These are phyloP conservation scores for Penicillium digitatum DNA, from an alignment of 2,329 filamentous ascomycete species.

Conservation along the genomic window DNA sequence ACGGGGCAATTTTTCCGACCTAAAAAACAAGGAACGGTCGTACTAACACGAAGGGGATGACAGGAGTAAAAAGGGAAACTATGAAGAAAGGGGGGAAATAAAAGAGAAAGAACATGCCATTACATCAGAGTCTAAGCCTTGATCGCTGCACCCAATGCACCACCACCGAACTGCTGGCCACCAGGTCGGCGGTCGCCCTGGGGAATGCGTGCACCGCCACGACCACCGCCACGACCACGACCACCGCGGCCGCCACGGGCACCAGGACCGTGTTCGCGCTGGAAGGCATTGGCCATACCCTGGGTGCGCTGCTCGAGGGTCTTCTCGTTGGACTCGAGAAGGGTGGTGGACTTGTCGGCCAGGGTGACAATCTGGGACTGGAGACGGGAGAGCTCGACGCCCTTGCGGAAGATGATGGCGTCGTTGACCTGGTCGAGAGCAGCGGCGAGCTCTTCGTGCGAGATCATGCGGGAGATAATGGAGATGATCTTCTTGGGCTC, in stretches of 20 bases:
- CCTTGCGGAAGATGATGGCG: slow-evolving; percentile 98
- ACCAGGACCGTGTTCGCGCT: slow-evolving; percentile 78
- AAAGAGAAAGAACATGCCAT: slow-evolving; percentile 32
- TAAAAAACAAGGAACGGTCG: slow-evolving; percentile 12
- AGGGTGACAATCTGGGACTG: slow-evolving; percentile 92
- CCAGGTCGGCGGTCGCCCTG: slow-evolving; percentile 45
- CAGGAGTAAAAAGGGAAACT: slow-evolving; percentile 21
- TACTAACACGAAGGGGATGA: slow-evolving; percentile 14
- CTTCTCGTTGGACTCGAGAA: slow-evolving; percentile 96
- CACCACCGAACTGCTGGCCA: slow-evolving; percentile 49
- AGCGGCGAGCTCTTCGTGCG: slow-evolving; percentile 93
- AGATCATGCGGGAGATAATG: slow-evolving; percentile 98
- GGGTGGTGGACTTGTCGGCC: slow-evolving; percentile 89
- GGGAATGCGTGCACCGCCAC: slow-evolving; percentile 37
- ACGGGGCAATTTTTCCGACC: slow-evolving; percentile 15
- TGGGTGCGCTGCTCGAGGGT: slow-evolving; percentile 96
- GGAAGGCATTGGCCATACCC: slow-evolving; percentile 91
- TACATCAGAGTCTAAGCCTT: slow-evolving; percentile 44
- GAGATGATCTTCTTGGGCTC: slow-evolving; percentile 83
- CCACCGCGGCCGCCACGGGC: slow-evolving; percentile 59
- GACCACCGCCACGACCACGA: slow-evolving; percentile 41
- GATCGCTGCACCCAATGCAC: slow-evolving; percentile 50
- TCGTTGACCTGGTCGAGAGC: slow-evolving; percentile 96
- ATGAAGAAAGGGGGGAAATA: slow-evolving; percentile 15
- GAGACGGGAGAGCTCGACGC: slow-evolving; percentile 91